These are phyloP conservation scores for Voacanga thouarsii DNA, from an alignment of 257 asterid species.

Conservation along the genomic window DNA sequence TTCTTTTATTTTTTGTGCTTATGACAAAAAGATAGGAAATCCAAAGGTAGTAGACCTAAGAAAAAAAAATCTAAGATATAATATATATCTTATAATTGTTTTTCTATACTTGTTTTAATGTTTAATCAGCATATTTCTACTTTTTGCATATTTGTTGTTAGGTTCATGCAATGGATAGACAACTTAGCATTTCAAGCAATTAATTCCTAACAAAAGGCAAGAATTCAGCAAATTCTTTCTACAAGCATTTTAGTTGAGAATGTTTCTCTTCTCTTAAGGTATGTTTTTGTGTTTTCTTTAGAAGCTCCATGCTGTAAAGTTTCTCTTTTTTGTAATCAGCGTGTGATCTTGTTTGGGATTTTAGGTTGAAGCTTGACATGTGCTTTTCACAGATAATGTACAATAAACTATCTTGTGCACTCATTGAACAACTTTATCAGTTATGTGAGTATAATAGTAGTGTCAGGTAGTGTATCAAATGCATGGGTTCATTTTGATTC, in stretches of 20 bases:
- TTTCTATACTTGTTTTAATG: background rate
- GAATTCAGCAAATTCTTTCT: constrained; percentile 66
- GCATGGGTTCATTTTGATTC: too few species aligned
- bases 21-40: constrained; percentile 86
- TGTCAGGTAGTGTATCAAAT: too few species aligned
- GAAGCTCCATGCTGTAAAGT: background rate
- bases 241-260: constrained; percentile 66
- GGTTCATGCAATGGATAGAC: constrained; percentile 72
- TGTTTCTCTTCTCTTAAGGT: constrained; percentile 90
- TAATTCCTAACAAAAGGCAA: constrained; percentile 71
- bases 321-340: constrained; percentile 10
- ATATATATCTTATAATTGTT: background rate
- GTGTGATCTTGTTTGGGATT: constrained; percentile 21
- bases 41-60: constrained; percentile 43
- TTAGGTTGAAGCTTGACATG: constrained; percentile 73
- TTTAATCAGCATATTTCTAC: too few species aligned
- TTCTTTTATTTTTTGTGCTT: constrained; percentile 82
- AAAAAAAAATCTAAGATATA: background rate
- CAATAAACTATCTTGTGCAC: too few species aligned
- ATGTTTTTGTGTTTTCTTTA: constrained; percentile 9
- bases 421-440: too few species aligned
- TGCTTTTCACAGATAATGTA: constrained; percentile 69
- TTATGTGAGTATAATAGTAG: too few species aligned
- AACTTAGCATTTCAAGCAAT: constrained; percentile 74
- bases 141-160: constrained; percentile 14